Conservation (phyloP, 495 filamentous ascomycete species). For the Annulohypoxylon nitens region DNA sequence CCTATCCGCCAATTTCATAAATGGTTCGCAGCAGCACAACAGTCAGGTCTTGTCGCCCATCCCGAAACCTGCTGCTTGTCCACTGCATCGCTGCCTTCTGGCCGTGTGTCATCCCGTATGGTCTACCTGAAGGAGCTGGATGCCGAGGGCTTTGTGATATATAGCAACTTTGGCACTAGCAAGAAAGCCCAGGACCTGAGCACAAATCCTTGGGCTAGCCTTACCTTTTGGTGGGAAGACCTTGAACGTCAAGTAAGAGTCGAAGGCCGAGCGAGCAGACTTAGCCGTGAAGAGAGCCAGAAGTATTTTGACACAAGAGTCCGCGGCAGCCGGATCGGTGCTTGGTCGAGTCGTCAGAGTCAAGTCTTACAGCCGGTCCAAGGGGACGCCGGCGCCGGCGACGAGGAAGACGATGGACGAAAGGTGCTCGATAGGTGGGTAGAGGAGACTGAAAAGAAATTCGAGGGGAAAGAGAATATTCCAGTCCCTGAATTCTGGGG, state of each 20-base stretch:
- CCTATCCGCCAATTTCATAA: slow-evolving; percentile 86
- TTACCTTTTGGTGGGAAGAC: slow-evolving; percentile 82
- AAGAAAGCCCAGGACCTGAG: slow-evolving; percentile 75
- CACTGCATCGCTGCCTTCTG: slow-evolving; percentile 87
- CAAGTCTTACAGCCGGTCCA: slow-evolving; percentile 69
- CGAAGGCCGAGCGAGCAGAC: slow-evolving; percentile 77
- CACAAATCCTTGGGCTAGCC: slow-evolving; percentile 73
- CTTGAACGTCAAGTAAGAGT: slow-evolving; percentile 88
- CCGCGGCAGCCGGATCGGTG: slow-evolving; percentile 85
- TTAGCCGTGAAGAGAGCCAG: slow-evolving; percentile 81
- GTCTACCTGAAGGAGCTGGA: slow-evolving; percentile 94
- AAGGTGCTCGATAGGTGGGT: slow-evolving; percentile 76
- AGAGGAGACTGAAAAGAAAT: slow-evolving; percentile 76
- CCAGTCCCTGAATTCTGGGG: slow-evolving; percentile 96
- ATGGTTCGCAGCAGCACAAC: slow-evolving; percentile 83
- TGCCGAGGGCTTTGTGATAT: slow-evolving; percentile 80
- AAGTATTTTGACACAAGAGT: slow-evolving; percentile 87
- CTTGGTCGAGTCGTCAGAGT: slow-evolving; percentile 94
- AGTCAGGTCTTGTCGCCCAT: slow-evolving; percentile 69
- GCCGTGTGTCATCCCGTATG: slow-evolving; percentile 83
- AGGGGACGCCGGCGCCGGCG: slow-evolving; percentile 43
- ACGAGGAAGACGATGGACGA: slow-evolving; percentile 70
- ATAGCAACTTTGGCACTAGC: slow-evolving; percentile 88
- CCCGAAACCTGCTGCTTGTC: slow-evolving; percentile 84
- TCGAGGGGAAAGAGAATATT: slow-evolving; percentile 80